These are phyloP conservation scores for Stygiomarasmius scandens DNA, from an alignment of 1,284 basidiomycete genomes.

Conservation along the genomic window DNA sequence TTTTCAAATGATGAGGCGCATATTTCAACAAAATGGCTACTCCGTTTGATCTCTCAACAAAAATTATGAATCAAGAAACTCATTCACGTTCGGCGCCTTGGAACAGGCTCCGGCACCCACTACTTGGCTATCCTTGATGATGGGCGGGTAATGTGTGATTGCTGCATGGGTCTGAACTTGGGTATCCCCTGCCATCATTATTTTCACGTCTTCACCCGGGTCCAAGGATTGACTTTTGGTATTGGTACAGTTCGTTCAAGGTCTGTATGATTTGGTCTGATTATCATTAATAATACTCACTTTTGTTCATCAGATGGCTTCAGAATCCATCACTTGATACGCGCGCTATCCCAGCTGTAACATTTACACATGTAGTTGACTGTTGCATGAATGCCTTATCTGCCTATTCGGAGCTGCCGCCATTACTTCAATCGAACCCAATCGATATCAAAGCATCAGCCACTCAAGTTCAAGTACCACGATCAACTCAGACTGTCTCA, in stretches of 20 bases:
- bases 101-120: background rate
- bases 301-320: background rate
- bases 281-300: background rate
- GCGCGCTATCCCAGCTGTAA: background rate
- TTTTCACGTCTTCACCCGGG: slow-evolving; percentile 7
- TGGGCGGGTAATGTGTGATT: slow-evolving; percentile 14
- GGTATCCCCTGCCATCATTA: slow-evolving; percentile 16
- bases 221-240: slow-evolving; percentile 8
- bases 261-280: background rate
- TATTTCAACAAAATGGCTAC: slow-evolving; percentile 3
- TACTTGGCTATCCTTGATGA: slow-evolving; percentile 10
- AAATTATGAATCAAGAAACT: background rate
- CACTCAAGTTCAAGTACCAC: background rate
- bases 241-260: slow-evolving; percentile 6
- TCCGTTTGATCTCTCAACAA: background rate
- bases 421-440: background rate
- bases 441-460: background rate
- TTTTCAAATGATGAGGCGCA: slow-evolving; percentile 6
- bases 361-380: background rate
- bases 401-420: background rate
- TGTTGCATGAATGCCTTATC: background rate
- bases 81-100: background rate
- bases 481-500: background rate
- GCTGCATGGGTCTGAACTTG: slow-evolving; percentile 12
- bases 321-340: slow-evolving; percentile 3